Evolutionary conservation across 2,329 filamentous ascomycete species (phyloP).

Genomic region (Neophaeococcomyces aloes): DNA sequence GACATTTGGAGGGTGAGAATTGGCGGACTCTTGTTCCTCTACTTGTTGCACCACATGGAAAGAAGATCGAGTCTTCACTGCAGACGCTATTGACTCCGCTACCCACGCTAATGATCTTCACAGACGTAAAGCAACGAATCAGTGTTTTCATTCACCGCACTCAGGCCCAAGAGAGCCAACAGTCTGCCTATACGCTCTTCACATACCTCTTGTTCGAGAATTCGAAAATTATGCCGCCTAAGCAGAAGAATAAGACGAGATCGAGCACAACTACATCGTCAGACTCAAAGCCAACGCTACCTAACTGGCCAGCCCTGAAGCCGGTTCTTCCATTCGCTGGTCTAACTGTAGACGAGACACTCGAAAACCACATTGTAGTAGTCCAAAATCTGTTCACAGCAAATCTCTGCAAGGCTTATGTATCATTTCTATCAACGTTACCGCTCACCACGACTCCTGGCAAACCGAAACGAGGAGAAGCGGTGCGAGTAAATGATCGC

Average conservation of each 20-base stretch:
- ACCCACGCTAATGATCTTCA: neutral
- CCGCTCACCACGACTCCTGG: slow-evolving; percentile 68
- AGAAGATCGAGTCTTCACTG: neutral
- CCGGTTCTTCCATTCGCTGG: slow-evolving; percentile 57
- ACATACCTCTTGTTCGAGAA: too few relatives aligned
- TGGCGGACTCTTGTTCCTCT: neutral
- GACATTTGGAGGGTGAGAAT: slow-evolving; percentile 4
- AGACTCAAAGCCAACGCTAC: slow-evolving; percentile 20
- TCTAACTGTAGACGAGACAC: slow-evolving; percentile 48
- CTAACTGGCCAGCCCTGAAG: slow-evolving; percentile 62
- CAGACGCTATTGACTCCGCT: too few relatives aligned
- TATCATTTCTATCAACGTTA: slow-evolving; percentile 59
- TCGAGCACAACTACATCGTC: slow-evolving; percentile 15
- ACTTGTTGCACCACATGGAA: slow-evolving; percentile 1
- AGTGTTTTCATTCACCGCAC: neutral
- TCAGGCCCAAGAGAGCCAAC: neutral
- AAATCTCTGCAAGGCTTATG: slow-evolving; percentile 63
- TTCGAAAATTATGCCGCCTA: slow-evolving; percentile 19
- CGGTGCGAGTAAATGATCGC: slow-evolving; percentile 77
- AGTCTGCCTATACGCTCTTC: neutral
- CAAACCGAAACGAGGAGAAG: slow-evolving; percentile 68
- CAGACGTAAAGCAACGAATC: neutral
- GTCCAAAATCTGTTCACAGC: slow-evolving; percentile 65
- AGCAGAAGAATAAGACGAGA: slow-evolving; percentile 20
- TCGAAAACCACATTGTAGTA: slow-evolving; percentile 60